Evolutionary conservation across 208 protist species (phyloP), one percentile per base, ranked within the genome.

Genomic region (Acanthamoeba rhysodes): DNA sequence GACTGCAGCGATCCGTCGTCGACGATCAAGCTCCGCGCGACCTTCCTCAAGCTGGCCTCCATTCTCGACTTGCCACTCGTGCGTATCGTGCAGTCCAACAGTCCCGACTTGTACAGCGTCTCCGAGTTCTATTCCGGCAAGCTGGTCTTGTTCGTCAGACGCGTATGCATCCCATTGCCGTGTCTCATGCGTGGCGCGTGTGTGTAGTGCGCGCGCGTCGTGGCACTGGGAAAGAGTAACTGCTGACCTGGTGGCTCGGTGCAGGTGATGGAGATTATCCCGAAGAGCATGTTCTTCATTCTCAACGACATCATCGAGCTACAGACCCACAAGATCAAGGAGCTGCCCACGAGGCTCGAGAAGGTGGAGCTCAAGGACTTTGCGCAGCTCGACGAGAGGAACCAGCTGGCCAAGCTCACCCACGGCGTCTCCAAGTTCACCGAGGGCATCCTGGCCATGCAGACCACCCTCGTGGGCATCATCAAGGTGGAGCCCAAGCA

Each of bases 371-470:
- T 99, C 93, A 97, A 96, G 41, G 95, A 98, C 32, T 98, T 97
- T 95, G 99, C 98, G 80, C 99, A 99, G 96, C 96, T 99, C 9
- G 97, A 99, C 53, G 95, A 97, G 48, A 97, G 99, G 24, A 98
- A 98, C 87, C 94, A 96, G 37, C 97, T 99, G 12, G 98, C 99
- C 0, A 91, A 94, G 16, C 96, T 97, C 45, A 99, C 99, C 32
- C 98, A 99, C 29, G 64, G 76, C n/a, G 94, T 99, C 27, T 99
- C 98, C 4, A 98, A 98, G 27, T 99, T 99, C 95, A 99, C 99
- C 7, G 98, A 98, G 48, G 99, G 99, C 48, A 99, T 99, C 55
- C 96, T 99, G 7, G 99, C 99, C 1, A 99, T 99, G 99, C 97
- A 99, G 95, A 99, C 96, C 45, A 99, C 99, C 5, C 97, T 99